A percentile compares a stretch with the other conserved stretches of the same genome.
phyloP scores from a whole-genome alignment of 768 basidiomycete species.

The Podaxis carcinomalis region DNA sequence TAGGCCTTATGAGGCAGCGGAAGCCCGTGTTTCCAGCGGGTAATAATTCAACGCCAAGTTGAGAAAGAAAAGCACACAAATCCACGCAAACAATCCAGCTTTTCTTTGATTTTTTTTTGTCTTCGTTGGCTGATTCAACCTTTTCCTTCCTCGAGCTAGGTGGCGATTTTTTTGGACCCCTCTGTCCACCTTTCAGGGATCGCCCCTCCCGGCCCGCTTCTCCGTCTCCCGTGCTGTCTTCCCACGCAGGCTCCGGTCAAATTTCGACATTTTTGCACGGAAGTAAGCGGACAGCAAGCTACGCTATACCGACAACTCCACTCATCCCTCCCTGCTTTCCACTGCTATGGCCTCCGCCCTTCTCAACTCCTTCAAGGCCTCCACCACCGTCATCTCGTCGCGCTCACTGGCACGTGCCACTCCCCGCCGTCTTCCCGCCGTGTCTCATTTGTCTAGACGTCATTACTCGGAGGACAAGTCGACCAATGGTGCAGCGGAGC shows the following conservation, averaged over 20 bases:
- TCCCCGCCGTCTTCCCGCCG: constrained; percentile 28
- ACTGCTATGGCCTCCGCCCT: constrained; percentile 49
- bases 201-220: background rate
- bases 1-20: constrained; percentile 9
- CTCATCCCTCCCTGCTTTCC: constrained; percentile 15
- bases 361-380: constrained; percentile 52
- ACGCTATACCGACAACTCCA: constrained; percentile 11
- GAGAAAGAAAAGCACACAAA: background rate
- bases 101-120: background rate
- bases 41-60: background rate
- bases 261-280: constrained; percentile 4
- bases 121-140: background rate
- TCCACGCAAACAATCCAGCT: background rate
- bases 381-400: constrained; percentile 52
- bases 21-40: constrained; percentile 15
- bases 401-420: constrained; percentile 27
- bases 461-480: constrained; percentile 57
- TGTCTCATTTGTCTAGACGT: constrained; percentile 32
- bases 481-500: constrained; percentile 22
- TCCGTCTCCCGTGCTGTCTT: background rate
- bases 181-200: background rate
- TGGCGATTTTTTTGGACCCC: background rate
- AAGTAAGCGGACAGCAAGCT: constrained; percentile 1
- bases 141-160: background rate
- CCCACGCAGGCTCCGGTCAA: constrained; percentile 8